Base-by-base conservation (phyloP, 176 grass and related monocot species). In the Avena atlantica region DNA sequence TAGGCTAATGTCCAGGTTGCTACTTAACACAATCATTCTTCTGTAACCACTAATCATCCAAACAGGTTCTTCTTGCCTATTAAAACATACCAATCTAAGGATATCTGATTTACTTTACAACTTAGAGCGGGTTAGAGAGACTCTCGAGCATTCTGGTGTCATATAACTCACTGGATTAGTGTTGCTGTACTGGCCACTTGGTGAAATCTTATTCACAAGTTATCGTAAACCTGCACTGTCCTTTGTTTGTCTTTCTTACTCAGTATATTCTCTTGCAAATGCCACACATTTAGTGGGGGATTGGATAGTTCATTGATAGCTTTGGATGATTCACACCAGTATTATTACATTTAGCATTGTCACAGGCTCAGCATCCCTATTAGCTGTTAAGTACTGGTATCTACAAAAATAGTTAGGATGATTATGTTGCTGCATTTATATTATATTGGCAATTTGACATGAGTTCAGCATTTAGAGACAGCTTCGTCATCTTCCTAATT, bases 231-330 rank as follows among this genome's bases (percentile, higher is more conserved):
- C 3, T 15, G 19, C 34, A 64, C 66, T 42, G 62, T 82, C 2
- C 31, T 68, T 31, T 31, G 29, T 86, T 79, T 57, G 13, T 78
- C n/a, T 20, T 79, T 68, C n/a, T 82, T 82, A 53, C 1, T 5
- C 40, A 50, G 19, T 19, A 31, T 40, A 55, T 74, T 57, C n/a
- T 75, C 23, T 66, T 76, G 78, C 74, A 81, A 76, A 45, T 19
- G 63, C 47, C 70, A 67, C 17, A 44, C 40, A 55, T 71, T 57
- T 80, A 65, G 24, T 64, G 29, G 74, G 74, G 55, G 29, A 55
- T 72, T 73, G n/a, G 53, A 74, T 67, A 85, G 68, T 74, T 75
- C 23, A 47, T 81, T 75, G 53, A 4, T 76, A 60, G 24, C 20
- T 76, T 75, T 85, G 4, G 4, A 20, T 23, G 20, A n/a, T 87